Evolutionary conservation across 176 grass and related monocot genomes (phyloP).

Genomic region (Miscanthus lutarioriparius): DNA sequence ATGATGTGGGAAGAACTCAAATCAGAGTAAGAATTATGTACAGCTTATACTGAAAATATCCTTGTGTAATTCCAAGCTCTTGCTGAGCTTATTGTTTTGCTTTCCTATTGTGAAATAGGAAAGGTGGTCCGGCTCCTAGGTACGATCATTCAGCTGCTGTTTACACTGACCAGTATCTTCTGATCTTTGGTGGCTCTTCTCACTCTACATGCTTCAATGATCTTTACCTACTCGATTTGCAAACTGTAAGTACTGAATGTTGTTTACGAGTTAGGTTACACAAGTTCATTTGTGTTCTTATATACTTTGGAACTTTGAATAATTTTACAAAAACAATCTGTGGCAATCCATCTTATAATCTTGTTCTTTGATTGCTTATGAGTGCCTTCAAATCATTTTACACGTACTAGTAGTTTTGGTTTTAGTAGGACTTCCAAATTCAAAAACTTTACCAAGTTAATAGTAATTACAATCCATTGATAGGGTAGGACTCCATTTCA

Average conservation of each 20-base stretch:
- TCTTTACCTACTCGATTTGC: conserved; percentile 82
- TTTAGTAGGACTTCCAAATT: conserved; percentile 17
- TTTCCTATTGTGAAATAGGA: conserved; percentile 57
- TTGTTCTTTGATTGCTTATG: neutral
- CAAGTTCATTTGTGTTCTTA: conserved; percentile 6
- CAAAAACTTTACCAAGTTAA: neutral
- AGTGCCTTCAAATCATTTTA: neutral
- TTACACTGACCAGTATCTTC: conserved; percentile 76
- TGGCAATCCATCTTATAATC: neutral
- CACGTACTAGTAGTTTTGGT: neutral
- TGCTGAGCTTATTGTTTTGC: neutral
- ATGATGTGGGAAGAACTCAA: conserved; percentile 89
- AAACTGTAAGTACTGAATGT: conserved; percentile 55
- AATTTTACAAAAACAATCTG: conserved; percentile 10
- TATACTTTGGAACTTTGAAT: neutral
- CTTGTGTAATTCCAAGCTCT: neutral
- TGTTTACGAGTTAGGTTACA: conserved; percentile 14
- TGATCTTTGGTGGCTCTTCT: conserved; percentile 96
- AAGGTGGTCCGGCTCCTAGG: conserved; percentile 69
- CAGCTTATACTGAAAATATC: conserved; percentile 30
- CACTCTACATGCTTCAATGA: conserved; percentile 94
- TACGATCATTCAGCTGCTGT: conserved; percentile 86
- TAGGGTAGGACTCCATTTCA: conserved; percentile 15
- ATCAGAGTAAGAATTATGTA: conserved; percentile 56
- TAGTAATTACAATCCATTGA: conserved; percentile 1